Conservation (phyloP, 306 rosid genomes). For the Clitoria ternatea region DNA sequence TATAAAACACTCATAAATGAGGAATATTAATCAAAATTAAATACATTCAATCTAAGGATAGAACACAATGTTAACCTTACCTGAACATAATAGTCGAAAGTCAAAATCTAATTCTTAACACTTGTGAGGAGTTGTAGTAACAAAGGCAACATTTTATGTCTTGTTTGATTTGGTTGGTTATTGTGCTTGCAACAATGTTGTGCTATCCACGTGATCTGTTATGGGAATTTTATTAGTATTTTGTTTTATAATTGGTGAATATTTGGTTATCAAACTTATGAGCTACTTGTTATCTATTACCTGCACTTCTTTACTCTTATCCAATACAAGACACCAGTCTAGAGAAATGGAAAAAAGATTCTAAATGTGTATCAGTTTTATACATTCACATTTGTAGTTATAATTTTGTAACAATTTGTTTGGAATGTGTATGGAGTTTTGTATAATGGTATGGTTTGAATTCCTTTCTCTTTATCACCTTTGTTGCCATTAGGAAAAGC, state of each 20-base stretch:
- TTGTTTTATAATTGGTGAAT: neutral
- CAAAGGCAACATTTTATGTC: too few species aligned
- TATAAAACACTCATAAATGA: neutral
- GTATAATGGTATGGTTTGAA: neutral
- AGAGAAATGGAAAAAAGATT: too few species aligned
- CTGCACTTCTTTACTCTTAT: too few species aligned
- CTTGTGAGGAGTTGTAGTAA: too few species aligned
- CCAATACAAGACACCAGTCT: too few species aligned
- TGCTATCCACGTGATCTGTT: too few species aligned
- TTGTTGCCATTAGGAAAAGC: neutral
- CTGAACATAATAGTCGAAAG: neutral
- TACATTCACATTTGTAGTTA: neutral
- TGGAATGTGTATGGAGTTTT: neutral
- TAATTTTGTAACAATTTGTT: neutral
- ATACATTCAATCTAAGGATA: neutral
- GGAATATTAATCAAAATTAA: neutral
- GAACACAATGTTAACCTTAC: too few species aligned
- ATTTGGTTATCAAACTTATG: neutral
- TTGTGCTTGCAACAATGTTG: too few species aligned
- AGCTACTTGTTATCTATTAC: neutral
- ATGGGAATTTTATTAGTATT: too few species aligned
- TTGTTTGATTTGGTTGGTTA: too few species aligned
- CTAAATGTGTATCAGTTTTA: too few species aligned
- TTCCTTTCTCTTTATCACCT: neutral
- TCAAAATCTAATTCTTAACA: neutral